Evolutionary conservation across 192 early-diverging fungal species (phyloP).

Genomic region (Backusella psychrophila): DNA sequence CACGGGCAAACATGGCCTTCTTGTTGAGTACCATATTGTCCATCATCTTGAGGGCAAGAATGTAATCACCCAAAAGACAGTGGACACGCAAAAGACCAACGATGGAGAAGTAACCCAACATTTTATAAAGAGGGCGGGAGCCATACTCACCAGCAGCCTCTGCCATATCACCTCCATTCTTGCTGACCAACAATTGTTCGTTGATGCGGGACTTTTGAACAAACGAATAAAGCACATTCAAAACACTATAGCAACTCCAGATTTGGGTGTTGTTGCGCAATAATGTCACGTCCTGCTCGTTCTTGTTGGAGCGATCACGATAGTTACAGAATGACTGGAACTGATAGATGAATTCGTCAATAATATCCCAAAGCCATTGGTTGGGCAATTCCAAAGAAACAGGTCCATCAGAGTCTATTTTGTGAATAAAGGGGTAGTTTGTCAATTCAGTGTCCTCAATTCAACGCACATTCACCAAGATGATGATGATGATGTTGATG

Average conservation of each 20-base stretch:
- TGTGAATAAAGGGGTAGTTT: too few species aligned
- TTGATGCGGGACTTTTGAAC: constrained; percentile 95
- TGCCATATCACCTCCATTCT: constrained; percentile 86
- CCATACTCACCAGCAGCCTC: constrained; percentile 91
- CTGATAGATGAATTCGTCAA: constrained; percentile 99
- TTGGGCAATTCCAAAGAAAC: constrained; percentile 92
- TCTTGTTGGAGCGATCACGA: constrained; percentile 82
- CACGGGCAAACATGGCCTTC: constrained; percentile 90
- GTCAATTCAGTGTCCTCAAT: too few species aligned
- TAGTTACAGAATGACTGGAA: constrained; percentile 98
- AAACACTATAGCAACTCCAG: constrained; percentile 95
- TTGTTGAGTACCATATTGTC: constrained; percentile 94
- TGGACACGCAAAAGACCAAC: constrained; percentile 92
- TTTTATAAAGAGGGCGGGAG: constrained; percentile 86
- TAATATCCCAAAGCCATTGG: constrained; percentile 99
- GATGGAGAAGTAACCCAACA: constrained; percentile 96
- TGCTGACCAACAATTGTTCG: constrained; percentile 86
- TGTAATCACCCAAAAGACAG: constrained; percentile 95
- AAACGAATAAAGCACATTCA: constrained; percentile 94
- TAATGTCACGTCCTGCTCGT: constrained; percentile 75
- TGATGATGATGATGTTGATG: too few species aligned
- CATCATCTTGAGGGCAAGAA: constrained; percentile 92
- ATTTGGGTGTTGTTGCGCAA: constrained; percentile 85
- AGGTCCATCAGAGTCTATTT: constrained; percentile 70
- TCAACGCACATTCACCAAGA: neutral